phyloP scores from a whole-genome alignment of 176 grass and related monocot genomes.

The Pontederia crassipes region DNA sequence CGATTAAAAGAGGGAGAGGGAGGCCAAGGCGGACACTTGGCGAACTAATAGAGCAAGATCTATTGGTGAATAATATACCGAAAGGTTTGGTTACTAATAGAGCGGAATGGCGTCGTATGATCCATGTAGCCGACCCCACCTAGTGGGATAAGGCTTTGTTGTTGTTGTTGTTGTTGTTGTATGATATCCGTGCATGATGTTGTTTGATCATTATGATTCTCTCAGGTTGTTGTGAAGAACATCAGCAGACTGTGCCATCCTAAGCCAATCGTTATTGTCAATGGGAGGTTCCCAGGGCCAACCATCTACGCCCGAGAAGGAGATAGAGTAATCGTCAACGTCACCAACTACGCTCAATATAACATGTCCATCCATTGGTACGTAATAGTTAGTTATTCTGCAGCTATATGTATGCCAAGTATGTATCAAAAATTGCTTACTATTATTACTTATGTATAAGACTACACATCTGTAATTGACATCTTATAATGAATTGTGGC shows the following conservation, averaged over 20 bases:
- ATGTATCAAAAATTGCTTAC: not conserved
- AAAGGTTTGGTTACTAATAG: too few relatives aligned
- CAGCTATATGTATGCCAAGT: too few relatives aligned
- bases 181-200: too few relatives aligned
- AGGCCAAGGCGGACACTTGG: too few relatives aligned
- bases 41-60: too few relatives aligned
- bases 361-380: slow-evolving; percentile 10
- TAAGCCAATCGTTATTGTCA: not conserved
- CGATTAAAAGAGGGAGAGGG: too few relatives aligned
- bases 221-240: not conserved
- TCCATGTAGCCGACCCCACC: too few relatives aligned
- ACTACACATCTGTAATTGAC: slow-evolving; percentile 8
- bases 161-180: too few relatives aligned
- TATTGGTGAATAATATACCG: too few relatives aligned
- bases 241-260: not conserved
- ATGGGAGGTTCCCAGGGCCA: not conserved
- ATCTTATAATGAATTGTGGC: not conserved
- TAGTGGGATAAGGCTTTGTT: too few relatives aligned
- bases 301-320: slow-evolving; percentile 1
- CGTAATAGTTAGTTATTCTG: too few relatives aligned
- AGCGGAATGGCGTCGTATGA: too few relatives aligned
- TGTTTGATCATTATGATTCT: not conserved
- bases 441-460: not conserved
- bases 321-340: slow-evolving; percentile 8
- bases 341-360: slow-evolving; percentile 1